A percentile compares a stretch with the other conserved stretches of the same genome.
Conservation (phyloP, 139 green algal genomes). For the Chlorella sp. region DNA sequence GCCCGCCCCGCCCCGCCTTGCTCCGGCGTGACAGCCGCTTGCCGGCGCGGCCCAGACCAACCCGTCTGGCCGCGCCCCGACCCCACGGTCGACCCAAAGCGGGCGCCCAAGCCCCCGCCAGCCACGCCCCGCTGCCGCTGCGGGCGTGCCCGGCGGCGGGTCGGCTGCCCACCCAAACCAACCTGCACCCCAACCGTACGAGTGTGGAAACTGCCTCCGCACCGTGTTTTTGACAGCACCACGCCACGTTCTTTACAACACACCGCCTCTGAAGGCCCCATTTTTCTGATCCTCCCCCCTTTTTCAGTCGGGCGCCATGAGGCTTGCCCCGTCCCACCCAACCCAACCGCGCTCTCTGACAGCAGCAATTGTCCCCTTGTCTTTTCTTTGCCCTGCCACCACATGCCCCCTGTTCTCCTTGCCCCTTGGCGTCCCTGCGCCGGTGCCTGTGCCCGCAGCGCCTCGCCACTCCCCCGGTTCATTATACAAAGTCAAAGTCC, state of each 20-base stretch:
- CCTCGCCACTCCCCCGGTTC: not conserved
- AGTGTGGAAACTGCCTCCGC: conserved; percentile 16
- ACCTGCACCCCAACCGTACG: conserved; percentile 4
- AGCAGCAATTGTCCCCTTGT: not conserved
- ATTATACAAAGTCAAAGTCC: not conserved
- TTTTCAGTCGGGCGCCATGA: not conserved
- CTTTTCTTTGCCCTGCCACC: not conserved
- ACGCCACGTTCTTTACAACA: not conserved
- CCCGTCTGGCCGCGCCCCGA: not conserved
- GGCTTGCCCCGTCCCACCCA: not conserved
- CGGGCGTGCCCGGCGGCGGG: not conserved
- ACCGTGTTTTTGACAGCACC: not conserved
- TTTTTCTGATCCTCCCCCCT: not conserved
- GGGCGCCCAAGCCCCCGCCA: not conserved
- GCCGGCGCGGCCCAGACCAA: not conserved
- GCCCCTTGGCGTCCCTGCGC: not conserved
- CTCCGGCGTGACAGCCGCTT: not conserved
- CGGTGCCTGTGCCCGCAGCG: not conserved
- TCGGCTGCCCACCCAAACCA: not conserved
- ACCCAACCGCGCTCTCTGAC: not conserved
- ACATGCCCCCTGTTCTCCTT: not conserved
- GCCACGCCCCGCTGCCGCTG: not conserved
- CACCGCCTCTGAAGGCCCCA: conserved; percentile 7
- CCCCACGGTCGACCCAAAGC: not conserved
- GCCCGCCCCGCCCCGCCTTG: not conserved